Base-by-base conservation (phyloP, 441 rosid genomes). In the Viola pubescens region DNA sequence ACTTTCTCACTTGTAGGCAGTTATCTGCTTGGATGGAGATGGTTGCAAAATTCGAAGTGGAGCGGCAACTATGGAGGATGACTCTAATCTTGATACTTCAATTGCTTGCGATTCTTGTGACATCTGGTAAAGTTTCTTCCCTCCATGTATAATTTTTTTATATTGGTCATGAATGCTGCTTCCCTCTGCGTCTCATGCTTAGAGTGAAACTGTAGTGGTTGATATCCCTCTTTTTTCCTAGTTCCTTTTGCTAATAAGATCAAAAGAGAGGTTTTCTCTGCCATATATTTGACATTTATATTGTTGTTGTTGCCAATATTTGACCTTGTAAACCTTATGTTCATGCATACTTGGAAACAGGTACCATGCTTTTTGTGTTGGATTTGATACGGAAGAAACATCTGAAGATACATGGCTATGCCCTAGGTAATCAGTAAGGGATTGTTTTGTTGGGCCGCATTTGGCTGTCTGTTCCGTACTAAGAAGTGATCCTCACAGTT, bases 31-130 rank as follows among this genome's bases (percentile, higher is more conserved):
- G 85, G 97, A 89, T 74, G 97, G 97, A 66, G 86, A 81, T 79
- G 95, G 81, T 60, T 94, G 97, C 85, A 88, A 81, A 79, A 77
- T 94, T 67, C 86, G 91, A 66, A 73, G 77, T 70, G 82, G 75
- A 68, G 73, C 83, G 42, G 60, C 64, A 52, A 64, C 51, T 66
- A 60, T 82, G 64, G 89, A 79, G 61, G 91, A 79, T 60, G 89
- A 77, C 72, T 77, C 87, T 44, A 70, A 61, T 81, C 84, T 86
- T 19, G 97, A 94, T 77, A 94, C 99, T 61, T 94, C 99, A 62
- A 94, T 90, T 80, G 99, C 99, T 59, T 94, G 99, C 61, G 99
- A 94, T 80, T 86, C 95, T 46, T 94, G 99, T 79, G 99, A 94
- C 61, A 66, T 74, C 67, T 94, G 99, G 99, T 94, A 85, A 77